Evolutionary conservation across 2,329 filamentous ascomycete species (phyloP).

Genomic region (Decorospora gaudefroyi): DNA sequence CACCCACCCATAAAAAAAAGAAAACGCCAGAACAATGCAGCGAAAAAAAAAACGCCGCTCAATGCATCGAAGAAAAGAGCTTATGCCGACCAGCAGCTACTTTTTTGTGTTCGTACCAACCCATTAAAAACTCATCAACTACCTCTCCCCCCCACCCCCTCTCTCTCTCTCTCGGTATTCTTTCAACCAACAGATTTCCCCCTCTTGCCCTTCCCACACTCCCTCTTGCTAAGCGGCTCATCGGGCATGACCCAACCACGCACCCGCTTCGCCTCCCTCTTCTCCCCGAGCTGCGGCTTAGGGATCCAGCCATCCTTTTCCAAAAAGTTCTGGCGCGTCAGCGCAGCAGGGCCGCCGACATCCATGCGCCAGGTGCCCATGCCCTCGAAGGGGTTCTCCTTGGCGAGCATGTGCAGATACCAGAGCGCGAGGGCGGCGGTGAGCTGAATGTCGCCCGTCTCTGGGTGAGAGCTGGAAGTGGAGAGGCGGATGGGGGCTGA

Average conservation of each 20-base stretch:
- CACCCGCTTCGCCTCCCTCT: conserved; percentile 73
- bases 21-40: too few relatives aligned
- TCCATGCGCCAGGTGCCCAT: conserved; percentile 70
- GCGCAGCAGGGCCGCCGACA: conserved; percentile 74
- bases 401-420: conserved; percentile 74
- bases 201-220: conserved; percentile 53
- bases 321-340: conserved; percentile 70
- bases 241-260: conserved; percentile 78
- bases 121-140: background rate
- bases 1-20: background rate
- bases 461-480: conserved; percentile 43
- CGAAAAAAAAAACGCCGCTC: conserved; percentile 2
- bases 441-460: conserved; percentile 55
- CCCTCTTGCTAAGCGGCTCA: conserved; percentile 71
- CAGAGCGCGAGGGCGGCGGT: conserved; percentile 76
- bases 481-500: conserved; percentile 61
- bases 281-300: conserved; percentile 71
- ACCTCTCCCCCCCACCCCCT: background rate
- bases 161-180: too few relatives aligned
- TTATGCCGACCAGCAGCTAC: conserved; percentile 10
- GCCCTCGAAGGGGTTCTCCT: conserved; percentile 62
- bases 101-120: background rate
- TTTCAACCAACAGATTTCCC: conserved; percentile 29
- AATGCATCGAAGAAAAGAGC: conserved; percentile 7
- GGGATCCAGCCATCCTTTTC: conserved; percentile 78